Base-by-base conservation (phyloP, 768 basidiomycete genomes). In the Phlebiopsis gigantea region DNA sequence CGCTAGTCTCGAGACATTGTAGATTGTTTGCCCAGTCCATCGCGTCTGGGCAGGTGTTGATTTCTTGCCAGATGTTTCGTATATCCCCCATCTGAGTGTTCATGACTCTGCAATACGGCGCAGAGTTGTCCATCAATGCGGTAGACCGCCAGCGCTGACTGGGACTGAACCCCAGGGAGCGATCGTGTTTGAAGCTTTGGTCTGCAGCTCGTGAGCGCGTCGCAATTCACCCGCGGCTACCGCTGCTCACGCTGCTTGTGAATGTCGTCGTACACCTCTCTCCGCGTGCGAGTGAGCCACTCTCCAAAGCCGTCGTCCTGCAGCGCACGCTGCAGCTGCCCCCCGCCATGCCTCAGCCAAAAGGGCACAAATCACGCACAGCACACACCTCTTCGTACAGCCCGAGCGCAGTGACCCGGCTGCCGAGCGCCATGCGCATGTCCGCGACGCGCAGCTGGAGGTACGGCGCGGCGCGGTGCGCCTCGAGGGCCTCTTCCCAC, bases 381-480 rank as follows among this genome's bases (percentile, higher is more conserved):
- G 12, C 2, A 52, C 54, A 39, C 54, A 59, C 58, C n/a, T 59
- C 58, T 22, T 55, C 28, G 45, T 59, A 59, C 58, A 59, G 49
- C 4, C 49, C 54, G 22, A 55, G 55, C 5, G 58, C 58, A n/a
- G 58, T 59, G 9, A 53, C 58, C 45, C 28, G 55, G 54, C 58
- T 59, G 44, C 55, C 51, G 26, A 59, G 50, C 15, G 45, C 29
- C 54, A 53, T 50, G 17, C 58, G 58, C 54, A 59, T 59, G 29
- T 59, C 58, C 44, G 58, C 58, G 30, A 59, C 58, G 25, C 58
- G 53, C 41, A 59, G 48, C 48, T 56, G 49, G 15, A 59, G 45
- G 25, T 51, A 59, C 9, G 58, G 58, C 34, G 17, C n/a, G 25
- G 55, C 25, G 30, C 54, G 58, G 50, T 56, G 55, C 12, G 46